phyloP scores from a whole-genome alignment of 805 yeast genomes.

The Cyberlindnera subsufficiens region DNA sequence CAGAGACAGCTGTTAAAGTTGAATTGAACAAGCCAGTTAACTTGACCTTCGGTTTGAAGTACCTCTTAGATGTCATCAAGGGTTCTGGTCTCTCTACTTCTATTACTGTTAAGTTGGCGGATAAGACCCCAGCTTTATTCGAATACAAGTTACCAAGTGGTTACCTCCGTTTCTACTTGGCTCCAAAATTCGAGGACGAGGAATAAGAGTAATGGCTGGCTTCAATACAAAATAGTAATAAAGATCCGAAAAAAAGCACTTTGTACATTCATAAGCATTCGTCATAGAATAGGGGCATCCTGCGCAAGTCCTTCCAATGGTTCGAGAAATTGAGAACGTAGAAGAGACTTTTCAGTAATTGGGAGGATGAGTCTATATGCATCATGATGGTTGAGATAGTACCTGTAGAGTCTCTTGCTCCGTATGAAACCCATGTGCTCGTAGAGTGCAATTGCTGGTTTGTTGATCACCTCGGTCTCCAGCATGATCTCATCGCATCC shows the following conservation, averaged over 20 bases:
- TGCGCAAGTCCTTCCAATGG: slow-evolving; percentile 4
- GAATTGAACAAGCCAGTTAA: slow-evolving; percentile 83
- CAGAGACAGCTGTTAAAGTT: slow-evolving; percentile 69
- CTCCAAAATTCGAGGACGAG: slow-evolving; percentile 96
- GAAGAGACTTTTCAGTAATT: slow-evolving; percentile 51
- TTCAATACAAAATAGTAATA: background rate
- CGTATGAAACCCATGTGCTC: slow-evolving; percentile 73
- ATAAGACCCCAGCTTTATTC: slow-evolving; percentile 88
- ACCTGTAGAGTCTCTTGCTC: slow-evolving; percentile 72
- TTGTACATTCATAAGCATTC: too few species aligned
- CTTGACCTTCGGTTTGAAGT: slow-evolving; percentile 86
- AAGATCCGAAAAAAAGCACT: background rate
- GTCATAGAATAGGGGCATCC: background rate
- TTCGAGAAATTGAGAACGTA: slow-evolving; percentile 48
- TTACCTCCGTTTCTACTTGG: slow-evolving; percentile 89
- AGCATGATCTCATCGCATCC: slow-evolving; percentile 86
- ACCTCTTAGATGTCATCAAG: slow-evolving; percentile 85
- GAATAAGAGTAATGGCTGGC: slow-evolving; percentile 29
- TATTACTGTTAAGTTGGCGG: slow-evolving; percentile 82
- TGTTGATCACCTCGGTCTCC: slow-evolving; percentile 85
- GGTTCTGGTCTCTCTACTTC: slow-evolving; percentile 74
- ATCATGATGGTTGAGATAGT: slow-evolving; percentile 89
- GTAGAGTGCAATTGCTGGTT: slow-evolving; percentile 61
- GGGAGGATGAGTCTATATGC: slow-evolving; percentile 87
- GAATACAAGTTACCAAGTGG: slow-evolving; percentile 92